Evolutionary conservation across 2,329 filamentous ascomycete genomes (phyloP), one percentile per base, ranked within the genome.

Genomic region (Chrysoporthe puriensis): DNA sequence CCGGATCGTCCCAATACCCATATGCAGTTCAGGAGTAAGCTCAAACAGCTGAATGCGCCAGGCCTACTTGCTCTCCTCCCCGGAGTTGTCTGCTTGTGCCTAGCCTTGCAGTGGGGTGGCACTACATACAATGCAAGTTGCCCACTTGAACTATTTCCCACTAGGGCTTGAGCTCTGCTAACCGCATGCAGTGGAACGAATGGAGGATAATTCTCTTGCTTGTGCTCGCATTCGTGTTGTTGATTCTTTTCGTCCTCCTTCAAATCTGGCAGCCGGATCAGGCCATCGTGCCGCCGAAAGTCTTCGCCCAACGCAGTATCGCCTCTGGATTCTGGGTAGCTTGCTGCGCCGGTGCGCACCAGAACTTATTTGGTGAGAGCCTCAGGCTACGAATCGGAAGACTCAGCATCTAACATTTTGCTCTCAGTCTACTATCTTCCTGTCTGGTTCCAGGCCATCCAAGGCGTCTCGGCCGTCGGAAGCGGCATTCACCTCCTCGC

Each of bases 241-340:
- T 75, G 5, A 50, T 66, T 14, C 50, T 59, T 1, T 79, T 79
- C 42, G 68, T 75, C 42, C 70, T 57, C 11, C 69, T 78, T 13
- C 82, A 85, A 72, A 67, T 82, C 70, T 79, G 78, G 76, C 74
- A 80, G 63, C 76, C 75, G 2, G 80, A 84, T 8, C 73, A 72
- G 32, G 83, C 82, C 18, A 85, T 81, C 0, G 74, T 86, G 32
- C 83, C 84, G 1, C 80, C 79, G 2, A 79, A 82, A 18, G 76
- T 86, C 66, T 76, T 85, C 70, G 78, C 77, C 71, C 74, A 82
- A 56, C 78, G 82, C 21, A 80, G 79, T 57, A 76, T 84, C 46
- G 66, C 80, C 42, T 73, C 73, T 1, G 77, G 79, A 52, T 80
- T 82, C 74, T 36, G 81, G 11, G 26, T 61, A 18, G 72, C 73